Base-by-base conservation (phyloP, 1,139 yeast species). In the Candida buenavistaensis region DNA sequence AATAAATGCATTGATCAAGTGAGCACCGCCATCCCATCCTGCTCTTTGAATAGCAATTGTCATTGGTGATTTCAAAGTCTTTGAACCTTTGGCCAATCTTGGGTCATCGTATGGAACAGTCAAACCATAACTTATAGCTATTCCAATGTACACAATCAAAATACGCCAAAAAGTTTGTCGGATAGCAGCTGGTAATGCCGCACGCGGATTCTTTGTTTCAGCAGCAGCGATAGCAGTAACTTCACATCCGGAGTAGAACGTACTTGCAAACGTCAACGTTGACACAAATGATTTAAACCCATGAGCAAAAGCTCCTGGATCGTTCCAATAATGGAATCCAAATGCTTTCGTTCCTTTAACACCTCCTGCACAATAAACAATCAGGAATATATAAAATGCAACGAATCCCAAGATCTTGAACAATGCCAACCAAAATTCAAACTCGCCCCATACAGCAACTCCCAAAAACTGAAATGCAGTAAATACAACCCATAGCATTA, bases 261-360 rank as follows among this genome's bases (percentile, higher is more conserved):
- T 80, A 52, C 78, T 78, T 32, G 87, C 82, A 57, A 77, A 82
- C 7, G 82, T 85, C 51, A 84, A 80, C 2, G 85, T 81, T 36
- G 66, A 72, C 10, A 83, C 89, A 29, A 83, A 79, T 33, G 89
- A 86, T 43, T 74, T 69, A 52, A 82, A 79, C 0, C 87, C 87
- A 37, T 66, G 51, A n/a, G 62, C 51, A 42, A 69, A 65, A 5
- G 73, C 59, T 22, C 75, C 75, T 1, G 84, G 83, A 37, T 63
- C 68, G 40, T 75, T 66, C 75, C 75, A 69, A 47, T 69, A 69
- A 28, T 64, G 69, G 46, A 69, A 69, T 1, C 77, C 76, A 51
- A 76, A 78, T 4, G 80, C 82, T 20, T 64, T 64, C 23, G 61
- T 65, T 11, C 69, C 75, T 30, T 64, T 64, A 23, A 80, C 67